These are phyloP conservation scores for Juncus inflexus DNA, from an alignment of 176 grass and related monocot genomes.

Conservation along the genomic window DNA sequence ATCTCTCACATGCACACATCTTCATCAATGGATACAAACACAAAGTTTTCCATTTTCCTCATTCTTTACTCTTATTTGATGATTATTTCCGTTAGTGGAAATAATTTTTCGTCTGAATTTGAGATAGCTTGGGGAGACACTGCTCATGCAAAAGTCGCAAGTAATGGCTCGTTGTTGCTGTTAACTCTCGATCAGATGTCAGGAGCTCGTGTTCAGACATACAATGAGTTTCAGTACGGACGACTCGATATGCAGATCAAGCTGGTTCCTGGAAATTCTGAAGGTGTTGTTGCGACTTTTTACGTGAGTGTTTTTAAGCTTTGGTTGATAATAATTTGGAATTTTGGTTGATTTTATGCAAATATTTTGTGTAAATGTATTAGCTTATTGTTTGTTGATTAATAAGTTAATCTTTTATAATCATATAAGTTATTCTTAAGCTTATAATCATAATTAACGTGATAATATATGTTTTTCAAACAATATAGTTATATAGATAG, in stretches of 20 bases:
- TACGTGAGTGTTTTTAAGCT: conserved; percentile 8
- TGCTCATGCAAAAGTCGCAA: neutral
- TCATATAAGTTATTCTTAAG: neutral
- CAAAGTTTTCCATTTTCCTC: too few relatives aligned
- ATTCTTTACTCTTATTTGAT: too few relatives aligned
- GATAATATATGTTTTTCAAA: too few relatives aligned
- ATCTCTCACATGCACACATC: neutral
- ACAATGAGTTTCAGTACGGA: neutral
- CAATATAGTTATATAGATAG: too few relatives aligned
- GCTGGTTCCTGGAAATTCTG: conserved; percentile 6
- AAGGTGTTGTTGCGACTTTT: conserved; percentile 12
- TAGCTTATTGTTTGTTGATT: too few relatives aligned
- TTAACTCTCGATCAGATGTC: conserved; percentile 16
- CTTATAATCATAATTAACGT: too few relatives aligned
- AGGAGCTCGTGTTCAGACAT: conserved; percentile 3
- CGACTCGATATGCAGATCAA: conserved; percentile 18
- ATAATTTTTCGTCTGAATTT: neutral
- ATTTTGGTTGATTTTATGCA: too few relatives aligned
- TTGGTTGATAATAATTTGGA: too few relatives aligned
- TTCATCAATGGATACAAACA: neutral
- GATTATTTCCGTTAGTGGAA: neutral
- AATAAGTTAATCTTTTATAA: neutral
- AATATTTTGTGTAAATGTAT: neutral
- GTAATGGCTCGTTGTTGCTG: neutral
- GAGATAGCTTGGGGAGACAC: conserved; percentile 8